These are phyloP conservation scores for Chlorella ohadii DNA, from an alignment of 139 green algal genomes.

Conservation along the genomic window DNA sequence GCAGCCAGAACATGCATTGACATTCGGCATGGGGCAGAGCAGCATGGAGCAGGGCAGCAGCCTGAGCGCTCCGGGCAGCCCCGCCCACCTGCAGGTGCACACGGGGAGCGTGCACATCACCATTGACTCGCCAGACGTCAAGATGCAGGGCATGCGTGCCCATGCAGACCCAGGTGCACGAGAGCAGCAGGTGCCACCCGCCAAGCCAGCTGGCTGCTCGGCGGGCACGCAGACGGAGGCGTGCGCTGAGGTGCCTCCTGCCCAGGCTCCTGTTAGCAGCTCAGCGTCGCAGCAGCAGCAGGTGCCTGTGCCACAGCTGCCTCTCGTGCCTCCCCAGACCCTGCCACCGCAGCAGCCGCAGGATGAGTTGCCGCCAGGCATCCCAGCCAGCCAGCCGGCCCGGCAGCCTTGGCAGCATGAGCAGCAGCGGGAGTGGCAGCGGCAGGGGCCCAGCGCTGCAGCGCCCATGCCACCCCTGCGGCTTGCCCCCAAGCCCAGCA, in stretches of 20 bases:
- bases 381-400: neutral
- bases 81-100: neutral
- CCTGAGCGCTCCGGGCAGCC: neutral
- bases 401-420: neutral
- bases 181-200: neutral
- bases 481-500: neutral
- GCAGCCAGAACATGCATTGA: neutral
- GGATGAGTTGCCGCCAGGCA: neutral
- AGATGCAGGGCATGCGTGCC: no score
- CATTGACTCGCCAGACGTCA: no score
- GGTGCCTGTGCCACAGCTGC: neutral
- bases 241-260: neutral
- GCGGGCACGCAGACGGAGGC: neutral
- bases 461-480: no score
- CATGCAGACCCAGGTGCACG: neutral
- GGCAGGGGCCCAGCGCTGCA: neutral
- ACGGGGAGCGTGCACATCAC: neutral
- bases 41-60: neutral
- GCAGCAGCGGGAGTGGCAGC: constrained; percentile 13
- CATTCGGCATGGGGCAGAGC: no score
- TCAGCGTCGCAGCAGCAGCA: neutral
- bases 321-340: no score
- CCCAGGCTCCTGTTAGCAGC: neutral
- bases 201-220: neutral
- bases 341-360: no score